Conservation (phyloP, 139 green algal species). For the Marvania coccoides region DNA sequence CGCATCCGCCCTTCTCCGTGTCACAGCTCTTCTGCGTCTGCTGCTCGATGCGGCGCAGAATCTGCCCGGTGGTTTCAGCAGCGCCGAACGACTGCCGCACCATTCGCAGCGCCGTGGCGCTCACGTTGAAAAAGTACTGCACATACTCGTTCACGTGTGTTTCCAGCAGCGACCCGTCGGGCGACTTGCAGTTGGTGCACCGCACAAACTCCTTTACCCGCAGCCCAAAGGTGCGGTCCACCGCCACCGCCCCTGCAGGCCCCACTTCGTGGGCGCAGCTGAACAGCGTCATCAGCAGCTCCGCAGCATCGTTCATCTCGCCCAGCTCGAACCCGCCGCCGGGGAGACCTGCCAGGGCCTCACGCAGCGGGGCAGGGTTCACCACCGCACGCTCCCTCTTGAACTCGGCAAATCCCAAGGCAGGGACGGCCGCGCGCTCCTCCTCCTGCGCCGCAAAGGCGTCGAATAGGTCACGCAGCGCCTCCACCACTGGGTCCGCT, state of each 20-base stretch:
- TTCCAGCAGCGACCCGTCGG: no score
- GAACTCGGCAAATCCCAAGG: not conserved
- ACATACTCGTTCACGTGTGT: not conserved
- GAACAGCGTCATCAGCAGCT: conserved; percentile 19
- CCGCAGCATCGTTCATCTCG: conserved; percentile 15
- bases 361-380: conserved; percentile 47
- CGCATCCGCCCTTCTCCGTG: no score
- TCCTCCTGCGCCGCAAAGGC: conserved; percentile 29
- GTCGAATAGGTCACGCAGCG: conserved; percentile 46
- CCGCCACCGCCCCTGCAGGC: not conserved
- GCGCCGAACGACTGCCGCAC: not conserved
- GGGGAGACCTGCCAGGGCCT: conserved; percentile 46
- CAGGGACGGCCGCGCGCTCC: not conserved
- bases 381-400: conserved; percentile 19
- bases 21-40: conserved; percentile 1
- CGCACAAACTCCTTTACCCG: not conserved
- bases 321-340: no score
- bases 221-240: conserved; percentile 6
- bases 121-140: conserved; percentile 2
- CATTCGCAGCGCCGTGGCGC: conserved; percentile 1
- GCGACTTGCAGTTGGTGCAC: not conserved
- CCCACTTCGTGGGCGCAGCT: not conserved
- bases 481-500: conserved; percentile 30
- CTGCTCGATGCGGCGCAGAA: not conserved
- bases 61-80: not conserved